Evolutionary conservation across 352 stramenopile genomes (phyloP), one percentile per base, ranked within the genome.

Genomic region (Phytophthora citricola): DNA sequence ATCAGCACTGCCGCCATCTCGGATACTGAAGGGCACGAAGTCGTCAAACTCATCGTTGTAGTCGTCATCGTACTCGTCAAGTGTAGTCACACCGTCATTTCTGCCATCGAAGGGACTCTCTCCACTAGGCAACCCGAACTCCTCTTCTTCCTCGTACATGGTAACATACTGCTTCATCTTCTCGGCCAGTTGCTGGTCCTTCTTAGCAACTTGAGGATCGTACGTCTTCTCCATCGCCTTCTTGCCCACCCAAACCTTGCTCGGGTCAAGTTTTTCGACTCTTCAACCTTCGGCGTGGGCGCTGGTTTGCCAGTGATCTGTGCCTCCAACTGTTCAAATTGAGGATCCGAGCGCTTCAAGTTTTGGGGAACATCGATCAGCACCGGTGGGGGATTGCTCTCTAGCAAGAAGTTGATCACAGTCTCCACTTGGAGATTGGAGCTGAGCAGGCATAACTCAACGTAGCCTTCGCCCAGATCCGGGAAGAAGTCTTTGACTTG

Each of bases 41-140:
- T 95, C 87, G 20, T 92, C 87, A 48, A 91, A 90, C 59, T 95
- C 87, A 57, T 95, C 87, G 57, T 92, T 93, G 73, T 93, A 95
- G 55, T 95, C 87, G 63, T 94, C 87, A 53, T 95, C 78, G 51
- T 90, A 91, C 63, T 91, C 83, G 44, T 90, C 77, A 10, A 83
- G 40, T 20, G 67, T 69, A 8, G 60, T 15, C 8, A 70, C 60
- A 2, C 50, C 60, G 57, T 77, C 72, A 40, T 74, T 24, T 27
- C 34, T 40, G 17, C 40, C 36, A 27, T 54, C 31, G 26, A 52
- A 62, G 15, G 15, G 11, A 17, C 58, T 32, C n/a, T 56, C 57
- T 5, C 24, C 53, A 55, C 27, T 69, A 0, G 17, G 17, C 17
- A 20, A 20, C 17, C 17, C 60, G 22, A 76, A 63, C 11, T 82